These are phyloP conservation scores for Polychaeton citri DNA, from an alignment of 2,329 filamentous ascomycete genomes.

Conservation along the genomic window DNA sequence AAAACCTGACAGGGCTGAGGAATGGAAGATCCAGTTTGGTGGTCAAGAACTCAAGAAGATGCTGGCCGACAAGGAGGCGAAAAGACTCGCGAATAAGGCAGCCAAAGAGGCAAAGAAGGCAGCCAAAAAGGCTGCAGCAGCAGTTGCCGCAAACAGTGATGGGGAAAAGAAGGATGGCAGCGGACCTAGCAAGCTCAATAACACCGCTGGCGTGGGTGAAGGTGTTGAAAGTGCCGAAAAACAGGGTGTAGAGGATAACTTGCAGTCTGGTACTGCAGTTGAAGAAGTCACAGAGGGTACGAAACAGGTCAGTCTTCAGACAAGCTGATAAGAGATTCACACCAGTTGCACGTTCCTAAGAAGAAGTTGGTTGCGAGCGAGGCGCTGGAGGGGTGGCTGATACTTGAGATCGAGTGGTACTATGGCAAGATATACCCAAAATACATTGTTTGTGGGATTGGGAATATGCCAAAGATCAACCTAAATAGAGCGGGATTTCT, in stretches of 20 bases:
- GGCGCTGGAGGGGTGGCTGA: no score
- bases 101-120: slow-evolving; percentile 55
- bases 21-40: slow-evolving; percentile 68
- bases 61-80: slow-evolving; percentile 50
- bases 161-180: slow-evolving; percentile 33
- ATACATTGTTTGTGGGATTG: no score
- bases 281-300: slow-evolving; percentile 33
- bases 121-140: slow-evolving; percentile 48
- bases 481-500: no score
- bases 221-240: slow-evolving; percentile 69
- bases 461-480: no score
- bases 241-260: slow-evolving; percentile 37
- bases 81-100: slow-evolving; percentile 51
- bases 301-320: slow-evolving; percentile 32
- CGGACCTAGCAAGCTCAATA: slow-evolving; percentile 55
- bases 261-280: slow-evolving; percentile 24
- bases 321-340: slow-evolving; percentile 8
- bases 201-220: slow-evolving; percentile 54
- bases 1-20: slow-evolving; percentile 64
- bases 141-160: slow-evolving; percentile 17
- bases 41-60: slow-evolving; percentile 52
- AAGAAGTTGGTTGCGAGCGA: no score
- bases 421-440: no score
- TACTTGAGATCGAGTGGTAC: no score
- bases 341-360: no score